Evolutionary conservation across 768 basidiomycete species (phyloP), one percentile per base, ranked within the genome.

Genomic region (Phanerochaete sordida): DNA sequence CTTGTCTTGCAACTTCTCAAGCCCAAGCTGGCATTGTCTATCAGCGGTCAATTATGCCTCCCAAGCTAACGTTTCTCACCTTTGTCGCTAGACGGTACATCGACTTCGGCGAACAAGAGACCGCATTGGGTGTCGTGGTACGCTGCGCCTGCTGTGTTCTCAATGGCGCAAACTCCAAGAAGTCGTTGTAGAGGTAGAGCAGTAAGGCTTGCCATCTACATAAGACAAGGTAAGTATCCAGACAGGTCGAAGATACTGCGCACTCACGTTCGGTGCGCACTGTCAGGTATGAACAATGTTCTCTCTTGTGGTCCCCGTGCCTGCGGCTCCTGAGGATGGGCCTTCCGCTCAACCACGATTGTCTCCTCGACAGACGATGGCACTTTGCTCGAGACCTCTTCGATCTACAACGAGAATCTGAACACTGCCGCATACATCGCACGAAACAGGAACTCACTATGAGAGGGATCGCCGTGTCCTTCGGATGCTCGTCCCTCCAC

Each of bases 1-100:
- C 23, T 44, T 44, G 5, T 47, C n/a, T 28, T 54, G 56, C 30
- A 64, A 33, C 16, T 64, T 26, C 48, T 31, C 27, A 13, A 64
- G 62, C 23, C 56, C 56, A 31, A 64, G 57, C 62, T 64, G 39
- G 3, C 11, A 24, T 23, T 13, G 57, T 15, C 12, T n/a, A n/a
- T 45, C 27, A 39, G 51, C n/a, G 16, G 1, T 7, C 28, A 13
- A 6, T 28, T 30, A 16, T 11, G 16, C 16, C 47, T 23, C 7
- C 21, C 15, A 1, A 6, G 23, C 27, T 50, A 26, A 23, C 5
- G 13, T 50, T 4, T 26, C 59, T 28, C 19, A 64, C 62, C 59
- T 60, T 64, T 15, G 61, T 28, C 21, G 62, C 62, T 24, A 64
- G 56, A 21, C 62, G 33, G 33, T 61, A 64, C 62, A 64, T 64